Conservation (phyloP, 495 filamentous ascomycete genomes). For the Tuber umbilicatum region DNA sequence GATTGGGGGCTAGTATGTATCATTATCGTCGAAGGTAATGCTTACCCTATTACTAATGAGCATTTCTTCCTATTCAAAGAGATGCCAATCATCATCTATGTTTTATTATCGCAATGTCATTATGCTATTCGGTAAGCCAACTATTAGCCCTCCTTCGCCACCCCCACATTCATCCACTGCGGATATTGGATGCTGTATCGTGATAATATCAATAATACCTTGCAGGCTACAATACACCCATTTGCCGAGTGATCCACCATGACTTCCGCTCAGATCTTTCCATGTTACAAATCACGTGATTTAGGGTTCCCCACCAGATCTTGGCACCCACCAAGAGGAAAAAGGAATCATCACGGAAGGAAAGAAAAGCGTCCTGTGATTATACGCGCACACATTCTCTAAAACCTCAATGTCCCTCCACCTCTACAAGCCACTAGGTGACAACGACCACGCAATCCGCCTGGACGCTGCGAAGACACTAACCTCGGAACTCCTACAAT, state of each 20-base stretch:
- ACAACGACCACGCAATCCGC: slow-evolving; percentile 44
- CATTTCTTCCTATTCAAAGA: neutral
- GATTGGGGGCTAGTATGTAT: neutral
- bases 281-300: neutral
- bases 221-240: neutral
- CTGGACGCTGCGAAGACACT: slow-evolving; percentile 45
- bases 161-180: neutral
- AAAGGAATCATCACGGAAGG: neutral
- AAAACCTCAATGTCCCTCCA: slow-evolving; percentile 33
- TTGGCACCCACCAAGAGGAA: neutral
- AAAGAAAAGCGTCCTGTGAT: neutral
- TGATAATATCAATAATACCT: neutral
- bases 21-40: neutral
- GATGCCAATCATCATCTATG: neutral
- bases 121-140: neutral
- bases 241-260: too few species aligned
- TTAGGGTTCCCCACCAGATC: neutral
- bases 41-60: neutral
- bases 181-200: too few species aligned
- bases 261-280: neutral
- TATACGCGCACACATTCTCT: neutral
- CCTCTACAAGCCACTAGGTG: slow-evolving; percentile 42
- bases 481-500: slow-evolving; percentile 41
- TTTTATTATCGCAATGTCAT: neutral
- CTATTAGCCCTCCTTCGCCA: too few species aligned